These are phyloP conservation scores for Raddia distichophylla DNA, from an alignment of 176 grass and related monocot species.

Conservation along the genomic window DNA sequence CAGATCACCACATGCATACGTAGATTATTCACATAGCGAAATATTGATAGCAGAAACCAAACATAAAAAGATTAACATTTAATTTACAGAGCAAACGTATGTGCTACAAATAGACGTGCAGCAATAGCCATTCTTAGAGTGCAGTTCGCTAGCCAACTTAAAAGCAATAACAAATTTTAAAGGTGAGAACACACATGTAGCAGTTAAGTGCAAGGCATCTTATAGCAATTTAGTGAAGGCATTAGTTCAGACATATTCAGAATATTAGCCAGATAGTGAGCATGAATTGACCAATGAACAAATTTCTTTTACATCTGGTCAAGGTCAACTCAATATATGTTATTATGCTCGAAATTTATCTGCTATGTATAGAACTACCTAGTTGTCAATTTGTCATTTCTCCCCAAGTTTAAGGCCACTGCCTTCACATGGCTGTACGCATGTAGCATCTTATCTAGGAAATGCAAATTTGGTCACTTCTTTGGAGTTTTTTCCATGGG, in stretches of 20 bases:
- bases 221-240: background rate
- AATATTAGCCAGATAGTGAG: background rate
- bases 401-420: background rate
- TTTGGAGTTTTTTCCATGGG: background rate
- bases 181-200: background rate
- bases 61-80: background rate
- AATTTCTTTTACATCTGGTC: background rate
- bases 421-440: background rate
- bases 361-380: background rate
- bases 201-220: background rate
- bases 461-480: background rate
- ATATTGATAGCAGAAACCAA: background rate
- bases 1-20: background rate
- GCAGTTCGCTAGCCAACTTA: background rate
- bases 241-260: background rate
- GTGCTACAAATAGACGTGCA: background rate
- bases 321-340: background rate
- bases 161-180: background rate
- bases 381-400: background rate
- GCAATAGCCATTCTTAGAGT: background rate
- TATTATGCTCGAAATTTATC: background rate
- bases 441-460: background rate
- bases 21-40: background rate
- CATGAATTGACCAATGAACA: background rate
- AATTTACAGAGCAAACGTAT: background rate